Conservation (phyloP, 176 grass and related monocot genomes). For the Typha latifolia region DNA sequence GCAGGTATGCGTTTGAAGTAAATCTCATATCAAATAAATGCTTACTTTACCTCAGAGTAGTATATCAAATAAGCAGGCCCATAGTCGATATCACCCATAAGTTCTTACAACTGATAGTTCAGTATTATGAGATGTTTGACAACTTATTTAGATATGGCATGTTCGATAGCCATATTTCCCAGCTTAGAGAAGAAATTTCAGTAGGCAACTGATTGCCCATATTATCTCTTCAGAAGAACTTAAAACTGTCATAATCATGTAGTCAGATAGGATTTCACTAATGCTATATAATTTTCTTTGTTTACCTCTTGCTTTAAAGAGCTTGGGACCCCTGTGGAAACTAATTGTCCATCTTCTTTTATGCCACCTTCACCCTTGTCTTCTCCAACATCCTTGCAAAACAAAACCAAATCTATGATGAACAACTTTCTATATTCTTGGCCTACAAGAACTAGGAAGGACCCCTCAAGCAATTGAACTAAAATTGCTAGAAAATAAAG, state of each 20-base stretch:
- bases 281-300: neutral
- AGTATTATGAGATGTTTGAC: neutral
- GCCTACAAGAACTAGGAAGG: no score
- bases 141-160: neutral
- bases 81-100: no score
- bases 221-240: no score
- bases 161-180: neutral
- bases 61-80: no score
- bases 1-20: no score
- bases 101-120: no score
- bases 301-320: slow-evolving; percentile 71
- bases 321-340: slow-evolving; percentile 19
- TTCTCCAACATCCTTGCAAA: slow-evolving; percentile 40
- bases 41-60: no score
- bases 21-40: no score
- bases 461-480: neutral
- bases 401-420: slow-evolving; percentile 11
- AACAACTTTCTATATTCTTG: neutral
- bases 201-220: no score
- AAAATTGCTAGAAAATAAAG: neutral
- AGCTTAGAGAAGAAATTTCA: neutral
- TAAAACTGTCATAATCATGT: no score
- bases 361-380: slow-evolving; percentile 22
- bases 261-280: no score
- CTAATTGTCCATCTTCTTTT: slow-evolving; percentile 18